Evolutionary conservation across 371 early-diverging fungal species (phyloP).

Genomic region (Mucor saturninus): DNA sequence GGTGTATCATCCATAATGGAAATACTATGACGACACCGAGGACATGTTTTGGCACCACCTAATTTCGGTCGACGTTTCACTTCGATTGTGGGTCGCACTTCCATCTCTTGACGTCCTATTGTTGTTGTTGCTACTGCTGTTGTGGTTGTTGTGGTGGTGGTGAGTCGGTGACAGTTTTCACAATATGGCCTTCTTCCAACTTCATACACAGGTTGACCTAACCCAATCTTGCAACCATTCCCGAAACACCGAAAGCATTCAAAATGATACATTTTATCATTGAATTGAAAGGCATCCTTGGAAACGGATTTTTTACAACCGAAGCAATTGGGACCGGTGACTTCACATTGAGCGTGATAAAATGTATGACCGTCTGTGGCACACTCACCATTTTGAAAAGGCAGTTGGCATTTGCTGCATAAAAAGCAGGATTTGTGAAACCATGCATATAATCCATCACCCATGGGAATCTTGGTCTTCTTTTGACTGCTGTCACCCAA

Average conservation of each 20-base stretch:
- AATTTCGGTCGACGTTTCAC: conserved; percentile 45
- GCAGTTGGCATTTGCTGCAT: conserved; percentile 67
- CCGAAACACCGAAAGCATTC: conserved; percentile 24
- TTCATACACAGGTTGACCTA: conserved; percentile 24
- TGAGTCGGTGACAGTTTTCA: conserved; percentile 10
- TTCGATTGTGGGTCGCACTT: conserved; percentile 1
- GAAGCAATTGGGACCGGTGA: not conserved
- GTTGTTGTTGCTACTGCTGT: no score
- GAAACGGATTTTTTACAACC: conserved; percentile 17
- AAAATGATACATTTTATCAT: conserved; percentile 25
- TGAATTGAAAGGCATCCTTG: conserved; percentile 21
- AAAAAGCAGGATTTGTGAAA: conserved; percentile 74
- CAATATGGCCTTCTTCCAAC: conserved; percentile 18
- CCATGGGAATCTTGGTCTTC: conserved; percentile 29
- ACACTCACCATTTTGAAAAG: conserved; percentile 63
- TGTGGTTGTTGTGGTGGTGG: not conserved
- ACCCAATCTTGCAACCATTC: conserved; percentile 36
- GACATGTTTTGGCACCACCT: conserved; percentile 61
- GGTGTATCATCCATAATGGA: conserved; percentile 62
- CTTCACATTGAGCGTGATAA: conserved; percentile 53
- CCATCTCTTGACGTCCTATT: no score
- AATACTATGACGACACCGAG: conserved; percentile 53
- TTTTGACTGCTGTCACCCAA: conserved; percentile 30
- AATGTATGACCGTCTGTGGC: conserved; percentile 49
- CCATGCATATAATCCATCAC: conserved; percentile 33